Percentiles rank a stretch among this genome's conserved stretches.
Evolutionary conservation across 352 stramenopile genomes (phyloP).

Genomic region (Elongisporangium prolatum): DNA sequence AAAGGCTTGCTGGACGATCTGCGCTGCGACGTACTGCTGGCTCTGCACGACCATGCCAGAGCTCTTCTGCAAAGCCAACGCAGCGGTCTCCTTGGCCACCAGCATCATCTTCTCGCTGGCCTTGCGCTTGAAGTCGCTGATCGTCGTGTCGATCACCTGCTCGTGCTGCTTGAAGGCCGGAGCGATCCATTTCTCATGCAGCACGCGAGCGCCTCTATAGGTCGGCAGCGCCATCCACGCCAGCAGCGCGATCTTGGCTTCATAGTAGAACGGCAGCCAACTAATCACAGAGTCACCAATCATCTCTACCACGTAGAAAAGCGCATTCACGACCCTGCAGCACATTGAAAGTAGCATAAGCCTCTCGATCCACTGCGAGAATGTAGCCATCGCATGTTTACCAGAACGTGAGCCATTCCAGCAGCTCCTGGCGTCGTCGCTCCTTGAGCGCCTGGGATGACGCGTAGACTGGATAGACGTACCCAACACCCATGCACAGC

Average conservation of each 20-base stretch:
- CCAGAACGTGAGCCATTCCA: constrained; percentile 69
- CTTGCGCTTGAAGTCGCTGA: constrained; percentile 51
- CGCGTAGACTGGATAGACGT: constrained; percentile 61
- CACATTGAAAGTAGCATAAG: constrained; percentile 3
- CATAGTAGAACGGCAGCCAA: constrained; percentile 71
- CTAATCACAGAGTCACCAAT: constrained; percentile 48
- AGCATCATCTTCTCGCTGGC: constrained; percentile 64
- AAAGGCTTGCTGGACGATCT: constrained; percentile 64
- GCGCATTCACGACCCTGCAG: constrained; percentile 44
- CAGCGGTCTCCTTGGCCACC: constrained; percentile 59
- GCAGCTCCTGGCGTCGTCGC: constrained; percentile 25
- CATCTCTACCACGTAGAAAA: constrained; percentile 55
- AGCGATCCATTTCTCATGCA: constrained; percentile 54
- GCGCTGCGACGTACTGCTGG: constrained; percentile 56
- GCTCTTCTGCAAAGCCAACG: constrained; percentile 49
- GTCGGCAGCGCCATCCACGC: constrained; percentile 63
- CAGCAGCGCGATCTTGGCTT: constrained; percentile 66
- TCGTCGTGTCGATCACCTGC: constrained; percentile 45
- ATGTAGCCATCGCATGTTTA: constrained; percentile 6
- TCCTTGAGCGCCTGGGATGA: constrained; percentile 45
- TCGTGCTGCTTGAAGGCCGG: constrained; percentile 71
- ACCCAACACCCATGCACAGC: constrained; percentile 49
- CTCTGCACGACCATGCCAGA: constrained; percentile 58
- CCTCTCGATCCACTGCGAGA: neutral
- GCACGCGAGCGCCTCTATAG: constrained; percentile 40